Evolutionary conservation across 2,329 filamentous ascomycete species (phyloP).

Genomic region (Fusarium citri): DNA sequence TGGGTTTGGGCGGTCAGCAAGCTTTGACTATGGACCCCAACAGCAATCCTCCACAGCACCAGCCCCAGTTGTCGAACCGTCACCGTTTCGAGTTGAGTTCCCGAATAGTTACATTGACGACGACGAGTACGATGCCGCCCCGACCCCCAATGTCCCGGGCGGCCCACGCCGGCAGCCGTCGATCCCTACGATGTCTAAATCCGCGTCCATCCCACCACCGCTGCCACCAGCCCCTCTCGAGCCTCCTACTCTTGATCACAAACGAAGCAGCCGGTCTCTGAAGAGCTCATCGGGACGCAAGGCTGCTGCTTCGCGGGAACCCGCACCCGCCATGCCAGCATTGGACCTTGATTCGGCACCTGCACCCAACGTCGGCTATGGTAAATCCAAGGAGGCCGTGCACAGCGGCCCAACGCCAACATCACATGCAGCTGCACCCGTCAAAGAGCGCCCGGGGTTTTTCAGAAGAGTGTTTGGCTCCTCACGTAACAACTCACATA

Average conservation of each 20-base stretch:
- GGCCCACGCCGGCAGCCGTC: slow-evolving; percentile 71
- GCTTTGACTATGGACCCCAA: slow-evolving; percentile 75
- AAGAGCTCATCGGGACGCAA: slow-evolving; percentile 59
- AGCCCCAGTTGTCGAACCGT: slow-evolving; percentile 42
- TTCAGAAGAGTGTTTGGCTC: slow-evolving; percentile 91
- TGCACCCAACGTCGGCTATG: slow-evolving; percentile 68
- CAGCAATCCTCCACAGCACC: slow-evolving; percentile 45
- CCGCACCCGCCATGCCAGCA: slow-evolving; percentile 47
- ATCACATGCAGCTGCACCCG: slow-evolving; percentile 56
- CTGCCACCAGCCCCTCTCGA: slow-evolving; percentile 54
- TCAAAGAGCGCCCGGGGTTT: slow-evolving; percentile 84
- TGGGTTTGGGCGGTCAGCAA: slow-evolving; percentile 72
- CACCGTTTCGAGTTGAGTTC: slow-evolving; percentile 62
- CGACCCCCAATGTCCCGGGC: slow-evolving; percentile 84
- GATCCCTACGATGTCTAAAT: slow-evolving; percentile 52
- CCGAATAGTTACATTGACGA: slow-evolving; percentile 58
- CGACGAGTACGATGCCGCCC: slow-evolving; percentile 81
- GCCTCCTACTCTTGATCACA: slow-evolving; percentile 60
- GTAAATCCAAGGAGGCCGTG: slow-evolving; percentile 66
- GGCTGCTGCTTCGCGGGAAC: slow-evolving; percentile 45
- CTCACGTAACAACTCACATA: slow-evolving; percentile 64
- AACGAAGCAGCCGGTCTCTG: slow-evolving; percentile 68
- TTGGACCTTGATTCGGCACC: slow-evolving; percentile 65
- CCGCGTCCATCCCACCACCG: slow-evolving; percentile 48
- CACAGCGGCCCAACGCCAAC: slow-evolving; percentile 64